A percentile compares a stretch with the other conserved stretches of the same genome.
Evolutionary conservation across 2,329 filamentous ascomycete species (phyloP).

Genomic region (Fusarium nematophilum): DNA sequence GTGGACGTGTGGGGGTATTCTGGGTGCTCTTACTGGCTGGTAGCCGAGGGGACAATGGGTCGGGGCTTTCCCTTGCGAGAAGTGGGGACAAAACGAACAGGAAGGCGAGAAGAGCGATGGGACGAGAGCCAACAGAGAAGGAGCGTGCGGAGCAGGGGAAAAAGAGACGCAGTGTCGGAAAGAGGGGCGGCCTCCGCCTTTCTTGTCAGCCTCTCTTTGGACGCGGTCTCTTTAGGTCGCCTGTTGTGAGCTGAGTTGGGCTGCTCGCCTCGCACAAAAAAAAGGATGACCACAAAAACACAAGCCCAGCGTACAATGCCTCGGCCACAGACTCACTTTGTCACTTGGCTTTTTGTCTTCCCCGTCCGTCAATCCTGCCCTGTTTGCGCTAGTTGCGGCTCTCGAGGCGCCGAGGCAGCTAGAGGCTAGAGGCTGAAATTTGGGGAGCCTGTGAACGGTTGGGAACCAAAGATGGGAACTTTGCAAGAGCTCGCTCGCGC

Average conservation of each 20-base stretch:
- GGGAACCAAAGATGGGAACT: conserved; percentile 13
- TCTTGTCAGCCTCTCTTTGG: conserved; percentile 40
- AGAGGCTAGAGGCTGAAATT: neutral
- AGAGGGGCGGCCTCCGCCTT: conserved; percentile 42
- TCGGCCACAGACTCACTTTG: conserved; percentile 30
- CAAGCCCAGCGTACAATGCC: conserved; percentile 20
- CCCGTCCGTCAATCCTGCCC: neutral
- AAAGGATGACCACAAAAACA: conserved; percentile 12
- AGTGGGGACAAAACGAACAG: conserved; percentile 28
- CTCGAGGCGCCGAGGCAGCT: too few species aligned
- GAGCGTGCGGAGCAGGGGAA: conserved; percentile 16
- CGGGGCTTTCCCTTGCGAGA: conserved; percentile 17
- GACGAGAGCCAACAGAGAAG: conserved; percentile 24
- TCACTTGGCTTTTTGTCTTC: conserved; percentile 1
- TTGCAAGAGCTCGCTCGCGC: too few species aligned
- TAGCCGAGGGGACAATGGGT: conserved; percentile 38
- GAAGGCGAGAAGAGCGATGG: conserved; percentile 18
- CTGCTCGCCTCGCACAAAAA: conserved; percentile 29
- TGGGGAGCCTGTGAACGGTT: conserved; percentile 27
- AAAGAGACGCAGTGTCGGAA: conserved; percentile 12
- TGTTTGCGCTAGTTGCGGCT: conserved; percentile 1
- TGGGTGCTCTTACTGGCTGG: conserved; percentile 40
- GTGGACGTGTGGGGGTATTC: conserved; percentile 33
- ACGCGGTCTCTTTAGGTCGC: conserved; percentile 5
- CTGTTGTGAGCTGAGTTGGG: conserved; percentile 31